Base-by-base conservation (phyloP, 371 early-diverging fungal species). In the Circinella umbellata region DNA sequence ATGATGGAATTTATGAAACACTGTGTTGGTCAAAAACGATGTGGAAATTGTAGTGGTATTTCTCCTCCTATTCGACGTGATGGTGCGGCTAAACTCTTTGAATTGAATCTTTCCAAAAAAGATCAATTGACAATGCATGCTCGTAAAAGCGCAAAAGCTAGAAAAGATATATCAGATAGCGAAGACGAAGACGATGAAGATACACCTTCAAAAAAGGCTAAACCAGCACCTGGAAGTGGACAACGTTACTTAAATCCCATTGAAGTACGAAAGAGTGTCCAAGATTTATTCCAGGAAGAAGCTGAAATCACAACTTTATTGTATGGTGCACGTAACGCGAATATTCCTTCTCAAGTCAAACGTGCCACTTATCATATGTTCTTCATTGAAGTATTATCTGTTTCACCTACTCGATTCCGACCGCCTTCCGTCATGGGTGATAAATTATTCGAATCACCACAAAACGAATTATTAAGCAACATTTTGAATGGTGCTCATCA, bases 361-460 rank as follows among this genome's bases (percentile, higher is more conserved):
- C 71, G 69, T n/a, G 83, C 84, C 51, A 69, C 85, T 35, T 86
- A 91, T 13, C 90, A 93, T 73, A 96, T 97, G 86, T 99, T 99
- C 86, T 99, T 99, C 83, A 83, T 98, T 60, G 94, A 98, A 64
- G 90, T 89, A 17, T 79, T 99, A n/a, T 88, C 97, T 2, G 98
- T 99, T 36, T 85, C 98, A 6, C 99, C 99, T 35, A 95, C 93
- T 59, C 92, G 94, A 62, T 99, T 99, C 91, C 93, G 99, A 46
- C 99, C 99, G 38, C 89, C 96, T 20, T 91, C 92, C 9, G 87
- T 92, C 64, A 89, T 97, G 90, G 91, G 91, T 68, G 99, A 95
- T 66, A 88, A 92, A 76, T 72, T 91, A n/a, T 94, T 93, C 78
- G 99, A 99, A 77, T 93, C 97, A 79, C 92, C 96, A 17, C 98